phyloP scores from a whole-genome alignment of 2,329 filamentous ascomycete species.

The Claviceps capensis region DNA sequence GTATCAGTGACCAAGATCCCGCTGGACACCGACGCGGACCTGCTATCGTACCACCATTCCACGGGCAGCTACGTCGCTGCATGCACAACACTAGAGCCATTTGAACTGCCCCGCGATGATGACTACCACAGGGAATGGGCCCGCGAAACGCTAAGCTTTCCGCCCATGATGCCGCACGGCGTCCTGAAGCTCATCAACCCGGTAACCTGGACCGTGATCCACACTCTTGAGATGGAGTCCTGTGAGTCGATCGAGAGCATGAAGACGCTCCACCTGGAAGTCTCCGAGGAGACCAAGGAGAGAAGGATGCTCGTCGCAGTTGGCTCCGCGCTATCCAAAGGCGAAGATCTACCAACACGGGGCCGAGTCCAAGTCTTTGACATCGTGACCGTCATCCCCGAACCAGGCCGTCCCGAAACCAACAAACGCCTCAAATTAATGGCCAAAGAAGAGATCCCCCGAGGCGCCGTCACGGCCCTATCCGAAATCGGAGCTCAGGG shows the following conservation, averaged over 20 bases:
- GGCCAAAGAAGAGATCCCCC: slow-evolving; percentile 78
- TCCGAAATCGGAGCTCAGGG: slow-evolving; percentile 77
- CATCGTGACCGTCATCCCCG: slow-evolving; percentile 79
- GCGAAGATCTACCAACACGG: slow-evolving; percentile 78
- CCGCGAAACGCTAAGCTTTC: slow-evolving; percentile 49
- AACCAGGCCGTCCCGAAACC: slow-evolving; percentile 74
- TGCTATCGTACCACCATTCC: slow-evolving; percentile 62
- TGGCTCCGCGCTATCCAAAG: slow-evolving; percentile 73
- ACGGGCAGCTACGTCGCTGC: slow-evolving; percentile 65
- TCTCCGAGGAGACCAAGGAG: slow-evolving; percentile 84
- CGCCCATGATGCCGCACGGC: slow-evolving; percentile 58
- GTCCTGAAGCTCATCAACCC: slow-evolving; percentile 68
- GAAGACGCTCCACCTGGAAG: slow-evolving; percentile 70
- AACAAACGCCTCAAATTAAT: slow-evolving; percentile 75
- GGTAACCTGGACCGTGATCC: slow-evolving; percentile 63
- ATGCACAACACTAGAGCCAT: slow-evolving; percentile 53
- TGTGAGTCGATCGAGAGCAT: slow-evolving; percentile 71
- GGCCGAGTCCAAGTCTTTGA: slow-evolving; percentile 86
- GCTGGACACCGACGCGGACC: slow-evolving; percentile 55
- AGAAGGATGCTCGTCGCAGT: slow-evolving; percentile 70
- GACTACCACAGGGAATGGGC: slow-evolving; percentile 73
- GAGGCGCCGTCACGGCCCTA: slow-evolving; percentile 79
- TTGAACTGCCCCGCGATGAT: slow-evolving; percentile 76
- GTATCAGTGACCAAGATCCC: slow-evolving; percentile 61
- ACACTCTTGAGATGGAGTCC: slow-evolving; percentile 57